phyloP scores from a whole-genome alignment of 1,139 yeast genomes.

The Taphrina deformans region DNA sequence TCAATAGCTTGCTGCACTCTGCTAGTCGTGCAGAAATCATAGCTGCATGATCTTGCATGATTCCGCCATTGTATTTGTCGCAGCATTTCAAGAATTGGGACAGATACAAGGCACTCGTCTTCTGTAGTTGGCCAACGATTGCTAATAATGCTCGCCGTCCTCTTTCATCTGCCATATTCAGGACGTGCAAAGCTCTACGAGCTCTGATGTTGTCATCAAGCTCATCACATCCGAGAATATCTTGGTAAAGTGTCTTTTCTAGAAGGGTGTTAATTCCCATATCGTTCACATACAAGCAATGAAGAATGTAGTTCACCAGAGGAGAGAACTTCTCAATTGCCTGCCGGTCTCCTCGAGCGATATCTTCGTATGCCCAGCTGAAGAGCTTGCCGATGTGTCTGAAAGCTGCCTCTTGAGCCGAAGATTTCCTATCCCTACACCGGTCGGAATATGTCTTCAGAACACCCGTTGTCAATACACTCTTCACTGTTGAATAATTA shows the following conservation, averaged over 20 bases:
- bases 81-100: constrained; percentile 46
- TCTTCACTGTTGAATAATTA: constrained; percentile 46
- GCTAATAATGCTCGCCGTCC: constrained; percentile 68
- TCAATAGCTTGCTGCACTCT: constrained; percentile 65
- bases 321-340: constrained; percentile 46
- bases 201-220: constrained; percentile 55
- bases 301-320: constrained; percentile 68
- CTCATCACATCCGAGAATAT: constrained; percentile 56
- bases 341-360: constrained; percentile 43
- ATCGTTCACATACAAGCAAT: constrained; percentile 74
- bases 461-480: constrained; percentile 50
- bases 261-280: constrained; percentile 65
- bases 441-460: constrained; percentile 61
- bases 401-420: constrained; percentile 66
- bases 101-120: constrained; percentile 41
- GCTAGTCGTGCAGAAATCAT: constrained; percentile 50
- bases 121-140: constrained; percentile 53
- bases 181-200: constrained; percentile 55
- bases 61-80: constrained; percentile 48
- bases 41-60: constrained; percentile 41
- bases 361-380: constrained; percentile 43
- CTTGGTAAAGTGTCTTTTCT: constrained; percentile 62
- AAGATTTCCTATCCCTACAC: constrained; percentile 66
- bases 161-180: constrained; percentile 56
- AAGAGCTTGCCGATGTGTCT: constrained; percentile 59